Percentiles rank a stretch among this genome's conserved stretches.
Evolutionary conservation across 1,284 basidiomycete species (phyloP).

Genomic region (Ceratobasidium sp.): DNA sequence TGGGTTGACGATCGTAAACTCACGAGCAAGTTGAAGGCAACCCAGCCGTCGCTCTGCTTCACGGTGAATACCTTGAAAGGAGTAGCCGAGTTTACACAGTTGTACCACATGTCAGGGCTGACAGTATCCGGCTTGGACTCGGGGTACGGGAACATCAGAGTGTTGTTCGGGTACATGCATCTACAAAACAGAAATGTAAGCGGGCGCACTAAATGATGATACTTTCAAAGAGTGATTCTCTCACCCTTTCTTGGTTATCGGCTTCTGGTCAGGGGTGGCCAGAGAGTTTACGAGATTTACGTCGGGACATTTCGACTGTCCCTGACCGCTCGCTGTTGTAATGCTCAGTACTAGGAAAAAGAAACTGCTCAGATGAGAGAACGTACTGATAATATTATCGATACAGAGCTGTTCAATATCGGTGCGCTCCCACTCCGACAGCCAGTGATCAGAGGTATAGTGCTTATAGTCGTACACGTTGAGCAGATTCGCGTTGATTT

Average conservation of each 20-base stretch:
- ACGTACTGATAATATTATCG: slow-evolving; percentile 43
- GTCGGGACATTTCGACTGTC: slow-evolving; percentile 9
- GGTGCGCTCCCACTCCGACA: slow-evolving; percentile 44
- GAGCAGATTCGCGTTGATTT: slow-evolving; percentile 28
- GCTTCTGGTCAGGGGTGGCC: slow-evolving; percentile 16
- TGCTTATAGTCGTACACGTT: slow-evolving; percentile 45
- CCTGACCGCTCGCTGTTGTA: slow-evolving; percentile 19
- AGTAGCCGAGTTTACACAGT: slow-evolving; percentile 19
- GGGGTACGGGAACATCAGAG: slow-evolving; percentile 29
- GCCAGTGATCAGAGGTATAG: slow-evolving; percentile 40
- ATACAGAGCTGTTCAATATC: slow-evolving; percentile 45
- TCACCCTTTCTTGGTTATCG: slow-evolving; percentile 34
- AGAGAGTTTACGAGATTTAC: slow-evolving; percentile 7
- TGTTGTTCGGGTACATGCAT: slow-evolving; percentile 32
- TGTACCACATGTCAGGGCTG: slow-evolving; percentile 27
- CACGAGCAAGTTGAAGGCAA: slow-evolving; percentile 30
- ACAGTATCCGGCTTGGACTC: slow-evolving; percentile 25
- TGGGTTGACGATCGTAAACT: not conserved
- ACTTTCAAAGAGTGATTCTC: not conserved
- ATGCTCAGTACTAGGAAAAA: too few relatives aligned
- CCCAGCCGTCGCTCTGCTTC: slow-evolving; percentile 15
- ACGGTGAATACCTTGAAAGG: slow-evolving; percentile 18
- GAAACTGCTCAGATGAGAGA: too few relatives aligned
- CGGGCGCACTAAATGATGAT: not conserved
- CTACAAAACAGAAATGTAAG: not conserved